phyloP scores from a whole-genome alignment of 1,139 yeast genomes.

The Pichia cactophila region DNA sequence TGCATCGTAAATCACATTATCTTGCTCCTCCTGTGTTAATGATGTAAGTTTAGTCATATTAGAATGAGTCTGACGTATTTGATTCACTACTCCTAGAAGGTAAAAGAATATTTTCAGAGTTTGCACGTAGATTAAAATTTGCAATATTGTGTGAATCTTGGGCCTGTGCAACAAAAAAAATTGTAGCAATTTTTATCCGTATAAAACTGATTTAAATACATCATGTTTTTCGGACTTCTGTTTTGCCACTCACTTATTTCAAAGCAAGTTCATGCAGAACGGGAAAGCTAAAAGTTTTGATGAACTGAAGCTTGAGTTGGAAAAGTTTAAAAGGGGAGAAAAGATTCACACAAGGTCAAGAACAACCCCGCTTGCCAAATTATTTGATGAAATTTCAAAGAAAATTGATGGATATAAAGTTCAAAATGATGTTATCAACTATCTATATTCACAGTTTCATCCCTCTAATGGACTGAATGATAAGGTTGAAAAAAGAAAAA shows the following conservation, averaged over 20 bases:
- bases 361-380: conserved; percentile 32
- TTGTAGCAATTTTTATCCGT: no score
- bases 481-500: conserved; percentile 11
- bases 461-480: neutral
- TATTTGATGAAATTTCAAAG: conserved; percentile 24
- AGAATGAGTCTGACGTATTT: no score
- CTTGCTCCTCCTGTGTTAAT: conserved; percentile 69
- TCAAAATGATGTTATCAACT: conserved; percentile 16
- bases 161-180: no score
- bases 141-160: neutral
- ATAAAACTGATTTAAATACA: no score
- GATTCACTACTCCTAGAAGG: no score
- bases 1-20: conserved; percentile 72
- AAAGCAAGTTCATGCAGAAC: conserved; percentile 1
- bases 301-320: conserved; percentile 18
- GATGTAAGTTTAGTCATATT: conserved; percentile 22
- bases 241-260: neutral
- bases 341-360: conserved; percentile 18
- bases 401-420: conserved; percentile 25
- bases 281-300: conserved; percentile 11
- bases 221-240: neutral
- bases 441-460: conserved; percentile 15
- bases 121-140: no score
- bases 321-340: conserved; percentile 19
- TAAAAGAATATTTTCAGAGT: no score